phyloP scores from a whole-genome alignment of 768 basidiomycete species.

The Nevesoporus exiguus region DNA sequence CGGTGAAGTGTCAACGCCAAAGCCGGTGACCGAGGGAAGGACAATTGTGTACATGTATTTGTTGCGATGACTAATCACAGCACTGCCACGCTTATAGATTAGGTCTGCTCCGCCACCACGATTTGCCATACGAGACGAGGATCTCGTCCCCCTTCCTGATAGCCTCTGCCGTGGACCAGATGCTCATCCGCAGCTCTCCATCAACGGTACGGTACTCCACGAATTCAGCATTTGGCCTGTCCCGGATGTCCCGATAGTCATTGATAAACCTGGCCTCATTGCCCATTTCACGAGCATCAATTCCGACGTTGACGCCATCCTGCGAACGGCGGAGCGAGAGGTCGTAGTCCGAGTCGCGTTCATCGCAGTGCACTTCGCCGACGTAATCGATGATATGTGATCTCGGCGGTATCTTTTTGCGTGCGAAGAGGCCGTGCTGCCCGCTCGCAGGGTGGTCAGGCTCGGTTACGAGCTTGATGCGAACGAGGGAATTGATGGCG shows the following conservation, averaged over 20 bases:
- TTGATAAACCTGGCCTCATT: slow-evolving; percentile 91
- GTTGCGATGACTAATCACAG: slow-evolving; percentile 18
- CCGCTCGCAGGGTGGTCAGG: slow-evolving; percentile 71
- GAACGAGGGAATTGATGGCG: slow-evolving; percentile 36
- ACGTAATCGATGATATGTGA: slow-evolving; percentile 77
- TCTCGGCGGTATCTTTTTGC: slow-evolving; percentile 61
- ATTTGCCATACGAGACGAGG: slow-evolving; percentile 84
- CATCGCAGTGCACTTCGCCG: slow-evolving; percentile 81
- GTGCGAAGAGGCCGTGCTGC: slow-evolving; percentile 79
- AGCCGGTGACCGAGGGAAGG: background rate
- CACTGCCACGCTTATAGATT: background rate
- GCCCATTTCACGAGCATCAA: slow-evolving; percentile 72
- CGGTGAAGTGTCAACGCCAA: background rate
- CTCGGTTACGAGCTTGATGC: slow-evolving; percentile 55
- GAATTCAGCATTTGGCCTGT: slow-evolving; percentile 70
- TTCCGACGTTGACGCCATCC: slow-evolving; percentile 61
- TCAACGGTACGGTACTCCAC: slow-evolving; percentile 46
- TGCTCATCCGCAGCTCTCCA: slow-evolving; percentile 73
- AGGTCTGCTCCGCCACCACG: slow-evolving; percentile 61
- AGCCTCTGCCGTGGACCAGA: slow-evolving; percentile 59
- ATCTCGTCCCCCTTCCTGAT: slow-evolving; percentile 84
- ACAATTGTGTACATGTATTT: slow-evolving; percentile 18
- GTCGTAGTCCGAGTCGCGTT: slow-evolving; percentile 79
- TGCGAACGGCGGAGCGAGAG: slow-evolving; percentile 67
- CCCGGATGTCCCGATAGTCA: slow-evolving; percentile 78